phyloP scores from a whole-genome alignment of 2,329 filamentous ascomycete genomes.

The Talaromyces albobiverticillius region DNA sequence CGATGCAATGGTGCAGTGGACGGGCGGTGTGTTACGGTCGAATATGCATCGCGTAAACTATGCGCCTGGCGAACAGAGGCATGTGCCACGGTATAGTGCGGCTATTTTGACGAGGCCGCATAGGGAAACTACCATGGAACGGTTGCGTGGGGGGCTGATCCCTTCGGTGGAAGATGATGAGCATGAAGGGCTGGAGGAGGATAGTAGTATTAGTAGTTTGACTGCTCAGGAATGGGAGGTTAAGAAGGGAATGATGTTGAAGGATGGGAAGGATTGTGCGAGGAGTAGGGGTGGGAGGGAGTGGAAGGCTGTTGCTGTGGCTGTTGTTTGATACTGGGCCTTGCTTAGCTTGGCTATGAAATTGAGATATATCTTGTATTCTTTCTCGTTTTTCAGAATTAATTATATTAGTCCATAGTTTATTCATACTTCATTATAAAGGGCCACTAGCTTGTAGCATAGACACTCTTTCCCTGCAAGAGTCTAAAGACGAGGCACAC shows the following conservation, averaged over 20 bases:
- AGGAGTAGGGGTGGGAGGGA: conserved; percentile 4
- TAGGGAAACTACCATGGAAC: conserved; percentile 16
- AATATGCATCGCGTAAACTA: conserved; percentile 25
- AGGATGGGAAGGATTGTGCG: conserved; percentile 6
- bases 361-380: too few species aligned
- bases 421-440: background rate
- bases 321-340: background rate
- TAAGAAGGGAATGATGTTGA: conserved; percentile 7
- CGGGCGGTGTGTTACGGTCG: conserved; percentile 35
- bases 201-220: background rate
- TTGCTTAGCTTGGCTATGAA: too few species aligned
- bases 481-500: conserved; percentile 4
- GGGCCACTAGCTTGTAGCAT: too few species aligned
- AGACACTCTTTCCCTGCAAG: too few species aligned
- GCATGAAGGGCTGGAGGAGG: background rate
- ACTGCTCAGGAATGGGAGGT: conserved; percentile 9
- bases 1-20: conserved; percentile 48
- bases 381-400: too few species aligned
- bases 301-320: background rate
- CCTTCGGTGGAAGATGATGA: conserved; percentile 12
- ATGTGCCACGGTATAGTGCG: conserved; percentile 17
- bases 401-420: background rate
- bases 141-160: conserved; percentile 15
- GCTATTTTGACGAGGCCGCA: conserved; percentile 21
- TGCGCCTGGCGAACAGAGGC: conserved; percentile 21